Base-by-base conservation (phyloP, 345 rosid genomes). In the Streptanthus diversifolius region DNA sequence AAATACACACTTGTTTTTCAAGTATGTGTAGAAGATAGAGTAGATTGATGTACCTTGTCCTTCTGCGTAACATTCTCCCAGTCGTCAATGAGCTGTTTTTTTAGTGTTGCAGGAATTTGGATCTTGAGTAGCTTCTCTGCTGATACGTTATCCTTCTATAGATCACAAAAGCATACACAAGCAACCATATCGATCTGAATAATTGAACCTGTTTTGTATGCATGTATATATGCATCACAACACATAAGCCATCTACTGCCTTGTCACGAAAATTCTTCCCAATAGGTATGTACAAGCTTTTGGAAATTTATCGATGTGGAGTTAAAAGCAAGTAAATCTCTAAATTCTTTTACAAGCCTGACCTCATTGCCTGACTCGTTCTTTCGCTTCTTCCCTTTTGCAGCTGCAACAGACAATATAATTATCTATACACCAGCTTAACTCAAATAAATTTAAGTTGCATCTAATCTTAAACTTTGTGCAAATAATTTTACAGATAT, bases 381-480 rank as follows among this genome's bases (percentile, higher is more conserved):
- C 85, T 91, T 95, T 72, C 96, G 90, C 87, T 88, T 95, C 87
- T 86, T 91, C 72, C 90, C 95, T 79, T 83, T 89, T 13, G 84
- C 55, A 67, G 63, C 96, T 91, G 90, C 85, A 85, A 79, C 47
- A 74, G 66, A 74, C 45, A 63, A 63, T 48, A 35, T 33, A 49
- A 41, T 49, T 56, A 71, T 72, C 43, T 15, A 65, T 8, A 58
- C 29, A 65, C 18, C 55, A 57, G 25, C 67, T 57, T 64, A 43
- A 54, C 35, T 33, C 30, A 30, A 29, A 32, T 15, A 14, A 29
- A 51, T 33, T 7, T 32, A 54, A 33, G 41, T 44, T 43, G 32
- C 22, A 51, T 13, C 12, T 14, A 40, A 41, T 43, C 51, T 65
- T 19, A 13, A 54, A 8, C 15, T 33, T 32, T 40, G 24, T 19